Evolutionary conservation across 352 stramenopile genomes (phyloP).

Genomic region (Phytophthora ohioensis): DNA sequence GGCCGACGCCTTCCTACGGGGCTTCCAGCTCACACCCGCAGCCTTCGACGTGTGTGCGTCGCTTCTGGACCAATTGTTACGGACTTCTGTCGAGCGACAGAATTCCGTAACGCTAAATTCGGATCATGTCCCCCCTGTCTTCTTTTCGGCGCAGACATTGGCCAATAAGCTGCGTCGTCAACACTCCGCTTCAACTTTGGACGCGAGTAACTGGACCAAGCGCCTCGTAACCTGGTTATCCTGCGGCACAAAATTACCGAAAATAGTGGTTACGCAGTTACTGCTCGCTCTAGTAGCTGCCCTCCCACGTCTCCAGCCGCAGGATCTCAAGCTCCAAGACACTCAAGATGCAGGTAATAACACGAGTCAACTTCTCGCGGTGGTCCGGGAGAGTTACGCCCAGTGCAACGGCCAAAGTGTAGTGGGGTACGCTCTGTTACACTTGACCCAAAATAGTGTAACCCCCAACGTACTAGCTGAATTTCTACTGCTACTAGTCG

Average conservation of each 20-base stretch:
- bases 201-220: constrained; percentile 43
- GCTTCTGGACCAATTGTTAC: constrained; percentile 74
- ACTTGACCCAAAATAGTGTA: constrained; percentile 52
- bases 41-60: constrained; percentile 75
- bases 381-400: constrained; percentile 26
- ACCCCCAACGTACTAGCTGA: constrained; percentile 54
- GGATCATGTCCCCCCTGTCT: constrained; percentile 58
- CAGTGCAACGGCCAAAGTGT: constrained; percentile 44
- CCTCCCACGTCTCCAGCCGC: constrained; percentile 52
- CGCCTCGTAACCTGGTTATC: constrained; percentile 73
- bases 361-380: constrained; percentile 19
- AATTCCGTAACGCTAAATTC: constrained; percentile 28
- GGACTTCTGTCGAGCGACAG: constrained; percentile 1
- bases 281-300: constrained; percentile 72
- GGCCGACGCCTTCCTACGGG: constrained; percentile 79
- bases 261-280: constrained; percentile 80
- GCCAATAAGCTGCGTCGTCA: constrained; percentile 83
- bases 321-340: constrained; percentile 45
- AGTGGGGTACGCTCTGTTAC: constrained; percentile 67
- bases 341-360: constrained; percentile 8
- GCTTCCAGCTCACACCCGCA: constrained; percentile 82
- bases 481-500: constrained; percentile 72
- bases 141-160: constrained; percentile 86
- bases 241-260: constrained; percentile 46
- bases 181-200: constrained; percentile 43